Base-by-base conservation (phyloP, 345 rosid species). In the Excoecaria cochinchinensis region DNA sequence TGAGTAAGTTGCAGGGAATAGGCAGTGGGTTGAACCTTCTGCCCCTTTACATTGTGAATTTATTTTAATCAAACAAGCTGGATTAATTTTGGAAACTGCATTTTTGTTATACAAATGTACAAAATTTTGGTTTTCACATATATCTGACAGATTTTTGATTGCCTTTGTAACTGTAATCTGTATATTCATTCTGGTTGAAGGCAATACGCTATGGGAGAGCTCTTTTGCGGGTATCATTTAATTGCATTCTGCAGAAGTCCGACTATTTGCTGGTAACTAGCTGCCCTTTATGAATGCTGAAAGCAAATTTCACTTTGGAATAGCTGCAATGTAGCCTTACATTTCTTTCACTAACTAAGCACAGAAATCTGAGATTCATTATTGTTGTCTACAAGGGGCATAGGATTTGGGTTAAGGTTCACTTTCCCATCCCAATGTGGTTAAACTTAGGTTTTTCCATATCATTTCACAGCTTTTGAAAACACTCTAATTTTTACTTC, bases 181-280 rank as follows among this genome's bases (percentile, higher is more conserved):
- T 79, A 9, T 75, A 40, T 77, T 65, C 39, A 57, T 77, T 84
- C 50, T 73, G 75, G 78, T 80, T 85, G 79, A 75, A 92, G 97
- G 97, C 90, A 68, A 56, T 85, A 70, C 86, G 75, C 73, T 84
- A 86, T 44, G 98, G 98, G 39, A 90, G 84, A 81, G 93, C 97
- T 85, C 93, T 94, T 47, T 78, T 94, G 38, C 87, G 89, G 77
- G 89, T 87, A 56, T 90, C 95, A 70, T 82, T 88, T 69, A 81
- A 80, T 64, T 70, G 66, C 67, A 80, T 61, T 76, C 84, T 80
- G 46, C 80, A 50, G 76, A 92, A 92, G 86, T 87, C 95, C 60
- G 97, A 91, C 82, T 91, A 91, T 81, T 44, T 90, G 42, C 82
- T 94, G 91, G 98, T 94, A 89, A 65, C 66, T 76, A 50, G 74